Evolutionary conservation across 2,329 filamentous ascomycete species (phyloP), one percentile per base, ranked within the genome.

Genomic region (Helicocarpus griseus): DNA sequence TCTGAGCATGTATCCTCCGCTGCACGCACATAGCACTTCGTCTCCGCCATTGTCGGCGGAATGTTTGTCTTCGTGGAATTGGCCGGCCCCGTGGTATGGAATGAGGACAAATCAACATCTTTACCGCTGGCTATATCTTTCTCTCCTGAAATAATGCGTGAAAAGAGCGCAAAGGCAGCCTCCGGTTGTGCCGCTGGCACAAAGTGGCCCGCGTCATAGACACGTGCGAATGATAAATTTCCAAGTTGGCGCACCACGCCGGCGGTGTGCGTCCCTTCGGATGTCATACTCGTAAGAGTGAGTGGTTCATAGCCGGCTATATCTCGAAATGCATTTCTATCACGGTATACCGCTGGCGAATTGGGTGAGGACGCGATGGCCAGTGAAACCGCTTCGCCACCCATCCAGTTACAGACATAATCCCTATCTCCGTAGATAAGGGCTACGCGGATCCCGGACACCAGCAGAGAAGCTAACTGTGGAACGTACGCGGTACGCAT

Each of bases 231-330:
- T 14, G 77, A 81, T 50, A 86, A 76, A 58, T 90, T 90, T 9
- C 85, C 87, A 60, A 81, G 87, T 65, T 93, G 86, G 3, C 87
- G 79, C 0, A 88, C 86, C 51, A 80, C 78, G 19, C 87, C 88
- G 48, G 39, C 52, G 8, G 50, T 43, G 80, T 86, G 61, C 82
- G 79, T 66, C 5, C 14, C 13, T 19, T 26, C n/a, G 13, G 41
- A 44, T 29, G 41, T 22, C 5, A 77, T 74, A 24, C 75, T 76
- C 62, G 88, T 86, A 38, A 87, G 81, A 11, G 82, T 71, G 55
- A 93, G 81, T 13, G 84, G 80, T 0, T 81, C 79, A 63, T 93
- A 93, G 0, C 86, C 87, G 0, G 87, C 82, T 0, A 71, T 65
- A 1, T 75, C 70, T 2, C 19, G 35, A 63, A 91, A 93, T 24